Percentiles rank a stretch among this genome's conserved stretches.
Conservation (phyloP, 208 protist species). For the Acanthamoeba royreba region DNA sequence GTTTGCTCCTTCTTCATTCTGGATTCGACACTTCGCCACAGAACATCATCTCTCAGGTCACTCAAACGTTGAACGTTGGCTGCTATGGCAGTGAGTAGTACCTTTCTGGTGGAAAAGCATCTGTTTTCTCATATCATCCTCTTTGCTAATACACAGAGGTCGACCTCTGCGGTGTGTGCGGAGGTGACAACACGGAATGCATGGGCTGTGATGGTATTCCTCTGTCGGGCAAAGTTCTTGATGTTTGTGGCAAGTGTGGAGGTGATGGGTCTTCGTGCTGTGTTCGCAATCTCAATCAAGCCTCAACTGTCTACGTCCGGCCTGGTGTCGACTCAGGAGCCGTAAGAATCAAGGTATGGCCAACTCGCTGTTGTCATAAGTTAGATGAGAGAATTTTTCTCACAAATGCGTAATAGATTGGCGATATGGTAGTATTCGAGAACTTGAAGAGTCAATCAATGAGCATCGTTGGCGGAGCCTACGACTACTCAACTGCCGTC, state of each 20-base stretch:
- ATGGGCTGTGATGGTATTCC: not conserved
- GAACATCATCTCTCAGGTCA: not conserved
- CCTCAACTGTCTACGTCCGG: not conserved
- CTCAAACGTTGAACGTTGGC: not conserved
- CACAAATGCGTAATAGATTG: not conserved
- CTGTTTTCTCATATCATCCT: too few relatives aligned
- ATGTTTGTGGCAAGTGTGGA: not conserved
- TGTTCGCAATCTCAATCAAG: not conserved
- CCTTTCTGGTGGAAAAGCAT: too few relatives aligned
- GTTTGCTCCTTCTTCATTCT: not conserved
- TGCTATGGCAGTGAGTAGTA: too few relatives aligned
- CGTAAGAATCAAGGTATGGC: too few relatives aligned
- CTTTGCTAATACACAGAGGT: too few relatives aligned
- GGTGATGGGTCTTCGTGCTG: not conserved
- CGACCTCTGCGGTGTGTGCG: not conserved
- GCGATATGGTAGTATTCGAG: not conserved
- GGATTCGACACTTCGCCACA: not conserved
- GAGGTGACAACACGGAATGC: not conserved
- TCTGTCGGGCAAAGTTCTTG: not conserved
- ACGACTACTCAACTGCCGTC: not conserved
- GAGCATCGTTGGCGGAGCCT: not conserved
- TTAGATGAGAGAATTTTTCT: too few relatives aligned
- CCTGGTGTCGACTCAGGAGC: not conserved
- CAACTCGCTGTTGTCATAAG: too few relatives aligned
- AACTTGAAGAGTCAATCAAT: not conserved